These are phyloP conservation scores for Coemansia sp. DNA, from an alignment of 192 early-diverging fungal genomes.

Conservation along the genomic window DNA sequence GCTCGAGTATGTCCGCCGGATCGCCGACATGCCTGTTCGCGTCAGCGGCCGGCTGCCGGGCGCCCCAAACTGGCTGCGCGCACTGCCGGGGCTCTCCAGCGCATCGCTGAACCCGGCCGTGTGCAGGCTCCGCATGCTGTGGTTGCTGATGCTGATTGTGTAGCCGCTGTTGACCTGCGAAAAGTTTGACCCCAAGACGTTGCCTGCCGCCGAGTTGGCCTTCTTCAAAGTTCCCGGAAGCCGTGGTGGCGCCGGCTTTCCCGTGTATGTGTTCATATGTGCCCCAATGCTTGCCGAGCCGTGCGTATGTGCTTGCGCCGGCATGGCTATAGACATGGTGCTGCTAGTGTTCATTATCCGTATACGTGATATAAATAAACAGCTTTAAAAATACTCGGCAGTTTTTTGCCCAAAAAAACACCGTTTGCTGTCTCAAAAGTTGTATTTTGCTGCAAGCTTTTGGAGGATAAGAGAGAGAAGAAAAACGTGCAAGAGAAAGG, in stretches of 20 bases:
- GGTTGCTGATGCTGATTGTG: slow-evolving; percentile 54
- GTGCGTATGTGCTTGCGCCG: slow-evolving; percentile 44
- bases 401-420: too few relatives aligned
- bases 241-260: slow-evolving; percentile 23
- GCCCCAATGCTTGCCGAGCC: slow-evolving; percentile 20
- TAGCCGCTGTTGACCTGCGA: slow-evolving; percentile 23
- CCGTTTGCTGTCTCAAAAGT: too few relatives aligned
- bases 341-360: slow-evolving; percentile 20
- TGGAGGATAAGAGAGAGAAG: neutral
- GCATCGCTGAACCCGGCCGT: slow-evolving; percentile 34
- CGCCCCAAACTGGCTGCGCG: slow-evolving; percentile 19
- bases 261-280: slow-evolving; percentile 21
- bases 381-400: neutral
- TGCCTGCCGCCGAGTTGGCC: slow-evolving; percentile 40
- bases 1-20: slow-evolving; percentile 77
- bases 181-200: slow-evolving; percentile 31
- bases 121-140: slow-evolving; percentile 42
- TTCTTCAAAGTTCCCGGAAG: slow-evolving; percentile 42
- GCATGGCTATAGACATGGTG: slow-evolving; percentile 33
- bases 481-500: neutral
- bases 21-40: slow-evolving; percentile 49
- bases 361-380: neutral
- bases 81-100: slow-evolving; percentile 51
- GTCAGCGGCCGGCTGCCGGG: slow-evolving; percentile 44
- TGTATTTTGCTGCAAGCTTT: too few relatives aligned